phyloP scores from a whole-genome alignment of 2,329 filamentous ascomycete genomes.

The Hypoxylon sp. region DNA sequence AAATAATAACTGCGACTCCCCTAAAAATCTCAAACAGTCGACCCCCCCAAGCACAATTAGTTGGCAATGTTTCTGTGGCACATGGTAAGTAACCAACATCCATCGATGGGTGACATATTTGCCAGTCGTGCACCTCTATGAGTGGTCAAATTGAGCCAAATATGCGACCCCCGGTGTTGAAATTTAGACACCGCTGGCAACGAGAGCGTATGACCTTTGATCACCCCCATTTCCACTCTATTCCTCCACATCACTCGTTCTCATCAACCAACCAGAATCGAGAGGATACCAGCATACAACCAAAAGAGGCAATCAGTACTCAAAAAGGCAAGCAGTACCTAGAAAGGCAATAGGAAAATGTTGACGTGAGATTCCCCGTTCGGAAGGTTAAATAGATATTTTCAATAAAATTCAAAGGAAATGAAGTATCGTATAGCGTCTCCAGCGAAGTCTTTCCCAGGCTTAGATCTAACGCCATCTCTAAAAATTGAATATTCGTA shows the following conservation, averaged over 20 bases:
- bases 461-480: slow-evolving; percentile 10
- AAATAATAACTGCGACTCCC: background rate
- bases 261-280: slow-evolving; percentile 7
- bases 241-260: slow-evolving; percentile 5
- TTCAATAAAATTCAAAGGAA: slow-evolving; percentile 2
- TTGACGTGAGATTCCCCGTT: slow-evolving; percentile 19
- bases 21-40: background rate
- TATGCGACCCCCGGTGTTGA: slow-evolving; percentile 19
- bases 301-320: slow-evolving; percentile 19
- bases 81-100: slow-evolving; percentile 2
- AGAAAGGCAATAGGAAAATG: background rate
- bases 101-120: background rate
- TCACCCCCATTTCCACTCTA: slow-evolving; percentile 10
- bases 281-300: slow-evolving; percentile 7
- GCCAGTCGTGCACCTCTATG: slow-evolving; percentile 16
- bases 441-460: slow-evolving; percentile 3
- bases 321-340: slow-evolving; percentile 15
- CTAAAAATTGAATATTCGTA: background rate
- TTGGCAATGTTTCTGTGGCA: slow-evolving; percentile 5
- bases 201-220: slow-evolving; percentile 25
- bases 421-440: slow-evolving; percentile 14
- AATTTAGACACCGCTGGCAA: slow-evolving; percentile 12
- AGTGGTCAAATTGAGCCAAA: slow-evolving; percentile 32
- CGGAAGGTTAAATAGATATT: slow-evolving; percentile 9
- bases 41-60: slow-evolving; percentile 9